Percentiles rank a stretch among this genome's conserved stretches.
These are phyloP conservation scores for Glebionis coronaria DNA, from an alignment of 129 eudicot genomes.

Conservation along the genomic window DNA sequence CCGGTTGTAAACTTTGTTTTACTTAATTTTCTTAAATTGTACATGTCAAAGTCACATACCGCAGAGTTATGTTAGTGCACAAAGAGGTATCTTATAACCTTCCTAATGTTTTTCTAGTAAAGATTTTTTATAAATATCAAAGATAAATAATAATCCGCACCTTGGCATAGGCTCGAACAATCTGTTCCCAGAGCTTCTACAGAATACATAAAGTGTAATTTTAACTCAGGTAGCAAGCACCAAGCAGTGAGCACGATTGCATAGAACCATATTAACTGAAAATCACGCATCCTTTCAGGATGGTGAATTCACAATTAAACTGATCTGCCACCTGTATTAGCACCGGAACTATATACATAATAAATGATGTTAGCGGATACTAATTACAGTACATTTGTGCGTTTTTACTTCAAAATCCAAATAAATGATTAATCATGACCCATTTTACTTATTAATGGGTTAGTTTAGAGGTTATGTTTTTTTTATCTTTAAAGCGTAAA, in stretches of 20 bases:
- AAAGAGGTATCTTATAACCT: background rate
- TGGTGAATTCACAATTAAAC: slow-evolving; percentile 45
- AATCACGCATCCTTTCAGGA: slow-evolving; percentile 41
- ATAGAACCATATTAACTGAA: slow-evolving; percentile 50
- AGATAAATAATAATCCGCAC: slow-evolving; percentile 19
- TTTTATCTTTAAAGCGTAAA: no score
- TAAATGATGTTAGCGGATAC: background rate
- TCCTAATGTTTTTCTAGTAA: background rate
- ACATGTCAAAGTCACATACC: no score
- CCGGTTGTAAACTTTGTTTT: no score
- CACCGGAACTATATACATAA: slow-evolving; percentile 57
- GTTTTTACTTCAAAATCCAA: no score
- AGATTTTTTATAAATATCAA: background rate
- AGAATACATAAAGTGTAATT: slow-evolving; percentile 51
- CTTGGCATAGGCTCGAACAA: slow-evolving; percentile 78
- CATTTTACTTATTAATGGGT: no score
- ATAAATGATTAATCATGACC: no score
- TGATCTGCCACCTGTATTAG: slow-evolving; percentile 56
- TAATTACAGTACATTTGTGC: background rate
- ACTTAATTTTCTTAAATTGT: no score
- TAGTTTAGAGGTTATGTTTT: no score
- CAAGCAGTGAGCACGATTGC: slow-evolving; percentile 59
- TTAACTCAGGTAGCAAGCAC: slow-evolving; percentile 53
- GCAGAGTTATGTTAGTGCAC: no score
- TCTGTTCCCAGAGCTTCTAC: slow-evolving; percentile 72